Evolutionary conservation across 331 rosid genomes (phyloP).

Genomic region (Pyrus hybrid): DNA sequence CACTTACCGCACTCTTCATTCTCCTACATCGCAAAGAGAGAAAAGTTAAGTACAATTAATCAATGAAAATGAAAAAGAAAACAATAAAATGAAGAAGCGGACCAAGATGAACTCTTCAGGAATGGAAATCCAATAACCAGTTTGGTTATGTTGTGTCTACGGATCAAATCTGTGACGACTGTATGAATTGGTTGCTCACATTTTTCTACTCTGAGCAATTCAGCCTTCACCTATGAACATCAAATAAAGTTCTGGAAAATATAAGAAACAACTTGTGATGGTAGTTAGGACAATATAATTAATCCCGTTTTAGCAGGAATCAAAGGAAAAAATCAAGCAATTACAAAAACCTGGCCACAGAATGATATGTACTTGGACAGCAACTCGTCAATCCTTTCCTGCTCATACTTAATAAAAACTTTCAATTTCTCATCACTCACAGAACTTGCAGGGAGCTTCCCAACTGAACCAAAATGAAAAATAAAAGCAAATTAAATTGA

Average conservation of each 20-base stretch:
- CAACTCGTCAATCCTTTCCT: constrained; percentile 46
- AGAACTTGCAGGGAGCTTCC: constrained; percentile 79
- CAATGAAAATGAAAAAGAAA: not conserved
- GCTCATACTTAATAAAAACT: constrained; percentile 42
- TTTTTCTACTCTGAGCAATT: constrained; percentile 47
- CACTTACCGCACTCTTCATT: constrained; percentile 62
- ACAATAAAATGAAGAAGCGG: not conserved
- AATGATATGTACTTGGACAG: constrained; percentile 47
- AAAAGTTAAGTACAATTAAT: not conserved
- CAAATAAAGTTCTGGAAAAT: not conserved
- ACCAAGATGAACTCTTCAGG: constrained; percentile 58
- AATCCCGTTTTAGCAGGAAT: not conserved
- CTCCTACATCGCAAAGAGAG: constrained; percentile 33
- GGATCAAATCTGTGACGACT: constrained; percentile 47
- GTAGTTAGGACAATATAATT: not conserved
- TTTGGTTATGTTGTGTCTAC: constrained; percentile 45
- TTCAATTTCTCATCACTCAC: constrained; percentile 61
- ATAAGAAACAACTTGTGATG: not conserved
- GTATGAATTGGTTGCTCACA: constrained; percentile 58
- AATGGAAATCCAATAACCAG: constrained; percentile 69
- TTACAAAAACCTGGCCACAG: constrained; percentile 58
- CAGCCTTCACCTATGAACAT: constrained; percentile 49
- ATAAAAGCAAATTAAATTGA: not conserved
- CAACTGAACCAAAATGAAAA: constrained; percentile 45
- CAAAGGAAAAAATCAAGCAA: not conserved